Base-by-base conservation (phyloP, 2,329 filamentous ascomycete genomes). In the Penicillium expansum region DNA sequence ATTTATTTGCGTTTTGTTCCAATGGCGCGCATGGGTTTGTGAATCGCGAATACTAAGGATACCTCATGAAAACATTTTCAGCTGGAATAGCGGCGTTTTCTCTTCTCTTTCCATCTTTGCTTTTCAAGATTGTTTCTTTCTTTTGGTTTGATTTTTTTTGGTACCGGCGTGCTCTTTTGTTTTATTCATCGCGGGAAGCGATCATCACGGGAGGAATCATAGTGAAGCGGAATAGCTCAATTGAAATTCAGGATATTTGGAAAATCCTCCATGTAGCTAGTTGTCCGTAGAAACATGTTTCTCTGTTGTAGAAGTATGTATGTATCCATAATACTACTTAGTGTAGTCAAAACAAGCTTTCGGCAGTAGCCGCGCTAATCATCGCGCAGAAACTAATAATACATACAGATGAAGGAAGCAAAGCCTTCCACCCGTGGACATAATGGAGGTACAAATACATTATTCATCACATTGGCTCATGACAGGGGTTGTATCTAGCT, bases 41-140 rank as follows among this genome's bases (percentile, higher is more conserved):
- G 33, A 48, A 52, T 42, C 58, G 55, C 48, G 48, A 39, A 51
- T 32, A 55, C 43, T 38, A 52, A 45, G 57, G 60, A 59, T 59
- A 57, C 50, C 50, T 54, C 22, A 48, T 29, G 44, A 39, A 33
- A 48, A 37, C 30, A 48, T 35, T 11, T 27, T 55, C 29, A n/a
- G 24, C 43, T 48, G 35, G 42, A 42, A 56, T 27, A 48, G 18
- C 27, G 61, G 59, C 54, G 61, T 60, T 54, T 33, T 30, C 14
- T 50, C 37, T 43, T 48, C 13, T 35, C 30, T 35, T 47, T 47
- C 33, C 13, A 33, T 47, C 29, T n/a, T 3, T 18, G 5, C 18
- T 47, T 5, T 22, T 37, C 33, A 8, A 37, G 16, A 37, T 33
- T 38, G 16, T 24, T 22, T 42, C 20, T 48, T 48, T 39, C 42